Base-by-base conservation (phyloP, 805 yeast genomes). In the Candida nitratophila region DNA sequence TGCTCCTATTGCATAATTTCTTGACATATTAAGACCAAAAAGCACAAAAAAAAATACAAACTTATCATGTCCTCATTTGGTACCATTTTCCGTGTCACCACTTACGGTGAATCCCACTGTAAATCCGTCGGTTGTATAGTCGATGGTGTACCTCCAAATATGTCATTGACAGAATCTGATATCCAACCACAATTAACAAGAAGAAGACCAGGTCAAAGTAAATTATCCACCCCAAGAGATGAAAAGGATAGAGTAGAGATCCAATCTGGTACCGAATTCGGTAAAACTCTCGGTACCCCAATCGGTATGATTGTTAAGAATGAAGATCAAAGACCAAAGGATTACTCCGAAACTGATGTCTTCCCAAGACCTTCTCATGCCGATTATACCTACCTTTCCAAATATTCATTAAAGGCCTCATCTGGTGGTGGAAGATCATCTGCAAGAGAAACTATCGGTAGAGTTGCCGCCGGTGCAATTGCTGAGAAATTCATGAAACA, bases 301-400 rank as follows among this genome's bases (percentile, higher is more conserved):
- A 86, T 93, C 47, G 97, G 86, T 11, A 87, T 93, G 96, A 60
- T 90, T 45, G 95, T 93, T 20, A 74, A 74, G 57, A 93, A 93
- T 65, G 89, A 93, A 69, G 99, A 93, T 68, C 99, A 93, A 64
- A 79, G 98, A 61, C 99, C 99, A 12, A 80, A 88, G 52, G 99
- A 93, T 66, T 93, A 93, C 73, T 76, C 86, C 22, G 98, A 91
- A 59, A 93, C 95, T 66, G 98, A 90, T 63, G 74, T 84, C 52
- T 93, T 81, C 70, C 99, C 99, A 54, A 81, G 99, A 66, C 99
- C 99, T 24, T 86, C 96, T 27, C 99, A 93, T 66, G 98, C 99
- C 17, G 99, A 93, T 66, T 89, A 74, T 75, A 93, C 99, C 20
- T 93, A 93, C 68, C 71, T 86, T 59, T 73, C 77, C 51, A 93